Percentiles rank a stretch among this genome's conserved stretches.
These are phyloP conservation scores for Podospora pseudoanserina DNA, from an alignment of 495 filamentous ascomycete species.

Conservation along the genomic window DNA sequence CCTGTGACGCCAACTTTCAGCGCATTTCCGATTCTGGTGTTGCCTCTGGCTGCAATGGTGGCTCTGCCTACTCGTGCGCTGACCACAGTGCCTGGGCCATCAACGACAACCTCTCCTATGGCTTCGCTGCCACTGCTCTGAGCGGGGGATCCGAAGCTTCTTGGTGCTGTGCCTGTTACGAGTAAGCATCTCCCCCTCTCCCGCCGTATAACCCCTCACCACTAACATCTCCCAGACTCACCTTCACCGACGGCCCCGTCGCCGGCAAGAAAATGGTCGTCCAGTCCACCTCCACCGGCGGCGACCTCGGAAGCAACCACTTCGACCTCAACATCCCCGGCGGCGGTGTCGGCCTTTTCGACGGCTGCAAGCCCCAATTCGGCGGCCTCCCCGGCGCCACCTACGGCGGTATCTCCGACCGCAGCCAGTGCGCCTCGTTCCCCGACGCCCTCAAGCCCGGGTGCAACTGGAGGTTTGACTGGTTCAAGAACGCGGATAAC, in stretches of 20 bases:
- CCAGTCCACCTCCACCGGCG: constrained; percentile 61
- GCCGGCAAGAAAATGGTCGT: constrained; percentile 57
- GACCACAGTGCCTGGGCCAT: constrained; percentile 55
- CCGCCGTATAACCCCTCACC: neutral
- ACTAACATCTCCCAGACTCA: constrained; percentile 24
- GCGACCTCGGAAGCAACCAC: constrained; percentile 53
- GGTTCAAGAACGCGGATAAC: constrained; percentile 56
- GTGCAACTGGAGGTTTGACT: constrained; percentile 59
- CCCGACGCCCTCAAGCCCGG: constrained; percentile 49
- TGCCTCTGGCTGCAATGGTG: constrained; percentile 40
- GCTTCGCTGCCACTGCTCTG: constrained; percentile 52
- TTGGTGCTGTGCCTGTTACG: constrained; percentile 58
- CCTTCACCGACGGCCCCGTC: constrained; percentile 39
- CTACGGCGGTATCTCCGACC: constrained; percentile 53
- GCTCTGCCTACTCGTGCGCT: constrained; percentile 51
- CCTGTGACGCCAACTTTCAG: constrained; percentile 51
- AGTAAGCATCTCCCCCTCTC: constrained; percentile 39
- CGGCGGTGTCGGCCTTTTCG: constrained; percentile 55
- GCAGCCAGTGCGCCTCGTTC: constrained; percentile 48
- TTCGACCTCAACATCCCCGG: constrained; percentile 59
- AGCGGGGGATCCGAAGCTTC: constrained; percentile 40
- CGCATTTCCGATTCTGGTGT: constrained; percentile 30
- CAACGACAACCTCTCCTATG: constrained; percentile 49
- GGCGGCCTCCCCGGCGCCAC: constrained; percentile 51
- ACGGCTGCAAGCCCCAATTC: constrained; percentile 53